A percentile compares a stretch with the other conserved stretches of the same genome.
These are phyloP conservation scores for Neurospora tetrasperma DNA, from an alignment of 495 filamentous ascomycete species.

Conservation along the genomic window DNA sequence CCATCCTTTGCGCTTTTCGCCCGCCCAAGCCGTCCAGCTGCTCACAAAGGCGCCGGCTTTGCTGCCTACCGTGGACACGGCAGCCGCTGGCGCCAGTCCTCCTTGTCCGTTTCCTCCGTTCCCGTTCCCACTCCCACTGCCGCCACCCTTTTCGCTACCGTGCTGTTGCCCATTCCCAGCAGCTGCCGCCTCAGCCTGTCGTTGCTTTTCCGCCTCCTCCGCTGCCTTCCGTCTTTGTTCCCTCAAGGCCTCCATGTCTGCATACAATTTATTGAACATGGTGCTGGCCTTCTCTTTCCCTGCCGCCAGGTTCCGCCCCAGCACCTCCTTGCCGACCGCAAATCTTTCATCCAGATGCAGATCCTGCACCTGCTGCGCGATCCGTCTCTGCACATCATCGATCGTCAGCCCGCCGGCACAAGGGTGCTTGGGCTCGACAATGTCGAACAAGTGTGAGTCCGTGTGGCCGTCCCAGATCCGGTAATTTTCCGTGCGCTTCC, in stretches of 20 bases:
- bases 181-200: constrained; percentile 17
- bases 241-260: constrained; percentile 76
- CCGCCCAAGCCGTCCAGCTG: constrained; percentile 92
- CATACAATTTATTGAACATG: constrained; percentile 77
- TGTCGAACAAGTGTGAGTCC: constrained; percentile 84
- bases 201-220: constrained; percentile 42
- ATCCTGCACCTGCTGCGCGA: constrained; percentile 81
- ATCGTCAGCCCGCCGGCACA: constrained; percentile 90
- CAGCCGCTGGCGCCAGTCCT: constrained; percentile 56
- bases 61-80: constrained; percentile 51
- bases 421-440: constrained; percentile 86
- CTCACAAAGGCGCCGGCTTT: constrained; percentile 82
- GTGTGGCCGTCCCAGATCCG: constrained; percentile 61
- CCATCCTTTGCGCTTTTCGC: constrained; percentile 71
- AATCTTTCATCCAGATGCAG: constrained; percentile 81
- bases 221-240: constrained; percentile 67
- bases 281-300: constrained; percentile 75
- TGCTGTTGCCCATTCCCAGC: constrained; percentile 14
- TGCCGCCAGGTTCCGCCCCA: constrained; percentile 70
- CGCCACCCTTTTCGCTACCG: background rate
- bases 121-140: constrained; percentile 16
- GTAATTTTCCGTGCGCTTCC: constrained; percentile 83
- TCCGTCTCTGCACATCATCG: constrained; percentile 84
- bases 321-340: constrained; percentile 61
- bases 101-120: constrained; percentile 36